Conservation (phyloP, 371 early-diverging fungal genomes). For the Mucor saturninus region DNA sequence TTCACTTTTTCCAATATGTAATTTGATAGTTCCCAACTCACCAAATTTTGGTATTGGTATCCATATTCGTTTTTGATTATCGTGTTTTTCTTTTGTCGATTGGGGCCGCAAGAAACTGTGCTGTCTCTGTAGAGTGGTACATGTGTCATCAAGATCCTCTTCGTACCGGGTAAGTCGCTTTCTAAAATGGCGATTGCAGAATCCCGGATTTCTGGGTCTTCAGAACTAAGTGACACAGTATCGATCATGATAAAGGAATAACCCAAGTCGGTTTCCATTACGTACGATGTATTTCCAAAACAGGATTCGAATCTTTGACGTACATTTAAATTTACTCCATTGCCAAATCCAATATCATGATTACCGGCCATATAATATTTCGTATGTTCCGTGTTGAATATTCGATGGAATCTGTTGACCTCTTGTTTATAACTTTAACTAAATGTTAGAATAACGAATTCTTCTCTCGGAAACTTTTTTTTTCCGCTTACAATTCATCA, state of each 20-base stretch:
- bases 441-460: background rate
- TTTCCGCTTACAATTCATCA: slow-evolving; percentile 46
- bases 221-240: slow-evolving; percentile 73
- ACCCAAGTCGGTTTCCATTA: slow-evolving; percentile 57
- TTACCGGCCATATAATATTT: slow-evolving; percentile 78
- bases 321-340: slow-evolving; percentile 59
- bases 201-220: slow-evolving; percentile 41
- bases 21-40: slow-evolving; percentile 56
- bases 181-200: slow-evolving; percentile 49
- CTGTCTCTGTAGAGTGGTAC: slow-evolving; percentile 79
- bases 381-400: slow-evolving; percentile 24
- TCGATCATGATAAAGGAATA: slow-evolving; percentile 74
- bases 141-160: slow-evolving; percentile 77
- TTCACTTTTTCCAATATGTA: slow-evolving; percentile 64
- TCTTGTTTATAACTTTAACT: slow-evolving; percentile 16
- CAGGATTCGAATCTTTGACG: slow-evolving; percentile 57
- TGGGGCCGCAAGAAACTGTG: slow-evolving; percentile 70
- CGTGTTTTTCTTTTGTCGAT: slow-evolving; percentile 47
- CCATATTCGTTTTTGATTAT: slow-evolving; percentile 62
- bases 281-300: slow-evolving; percentile 76
- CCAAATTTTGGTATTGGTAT: slow-evolving; percentile 88
- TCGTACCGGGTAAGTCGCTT: slow-evolving; percentile 14
- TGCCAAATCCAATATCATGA: slow-evolving; percentile 92
- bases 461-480: background rate
- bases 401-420: slow-evolving; percentile 33